Conservation (phyloP, 345 rosid species). For the Populus euphratica region DNA sequence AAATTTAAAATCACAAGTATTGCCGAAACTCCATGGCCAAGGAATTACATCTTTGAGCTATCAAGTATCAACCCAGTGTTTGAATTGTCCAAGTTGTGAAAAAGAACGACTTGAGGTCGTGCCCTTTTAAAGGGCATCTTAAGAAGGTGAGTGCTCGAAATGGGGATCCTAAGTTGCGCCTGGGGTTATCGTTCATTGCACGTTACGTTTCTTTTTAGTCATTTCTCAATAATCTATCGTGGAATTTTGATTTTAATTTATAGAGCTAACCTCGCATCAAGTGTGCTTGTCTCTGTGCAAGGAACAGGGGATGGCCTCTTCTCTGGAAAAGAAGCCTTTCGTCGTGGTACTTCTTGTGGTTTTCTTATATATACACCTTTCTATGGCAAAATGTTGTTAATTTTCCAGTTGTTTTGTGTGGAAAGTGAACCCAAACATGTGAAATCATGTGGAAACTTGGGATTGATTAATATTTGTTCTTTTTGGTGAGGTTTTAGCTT, state of each 20-base stretch:
- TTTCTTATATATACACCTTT: background rate
- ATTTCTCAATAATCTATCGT: background rate
- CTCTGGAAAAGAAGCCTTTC: background rate
- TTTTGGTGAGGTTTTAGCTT: too few relatives aligned
- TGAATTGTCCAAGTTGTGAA: background rate
- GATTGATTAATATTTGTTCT: background rate
- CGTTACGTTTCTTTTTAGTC: too few relatives aligned
- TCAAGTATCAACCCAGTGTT: background rate
- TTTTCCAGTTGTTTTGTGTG: background rate
- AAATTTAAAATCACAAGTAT: background rate
- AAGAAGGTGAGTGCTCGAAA: background rate
- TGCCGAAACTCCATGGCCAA: background rate
- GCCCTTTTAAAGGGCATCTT: background rate
- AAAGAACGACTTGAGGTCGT: background rate
- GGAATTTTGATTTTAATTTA: background rate
- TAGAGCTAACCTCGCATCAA: constrained; percentile 6
- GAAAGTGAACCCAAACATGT: background rate
- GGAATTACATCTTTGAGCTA: background rate
- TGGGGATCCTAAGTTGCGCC: background rate
- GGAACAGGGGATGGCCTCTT: background rate
- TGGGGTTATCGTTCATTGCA: background rate
- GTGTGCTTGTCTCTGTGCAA: constrained; percentile 7
- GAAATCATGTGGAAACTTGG: background rate
- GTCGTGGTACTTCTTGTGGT: background rate
- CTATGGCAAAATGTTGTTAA: background rate